Percentiles rank a stretch among this genome's conserved stretches.
phyloP scores from a whole-genome alignment of 192 early-diverging fungal species.

The Phycomyces nitens region DNA sequence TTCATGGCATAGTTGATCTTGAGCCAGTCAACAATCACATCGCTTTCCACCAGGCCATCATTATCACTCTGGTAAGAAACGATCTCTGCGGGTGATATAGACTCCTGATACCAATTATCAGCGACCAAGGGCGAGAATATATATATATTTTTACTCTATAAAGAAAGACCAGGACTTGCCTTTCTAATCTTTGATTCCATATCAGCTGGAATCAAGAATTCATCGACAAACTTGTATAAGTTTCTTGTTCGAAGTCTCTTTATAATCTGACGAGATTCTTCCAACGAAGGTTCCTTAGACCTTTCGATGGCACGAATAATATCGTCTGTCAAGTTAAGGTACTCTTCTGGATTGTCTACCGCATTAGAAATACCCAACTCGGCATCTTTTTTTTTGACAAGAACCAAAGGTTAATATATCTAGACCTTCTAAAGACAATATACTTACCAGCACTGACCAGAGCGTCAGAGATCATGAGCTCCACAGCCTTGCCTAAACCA shows the following conservation, averaged over 20 bases:
- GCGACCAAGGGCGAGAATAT: no score
- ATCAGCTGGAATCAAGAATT: constrained; percentile 56
- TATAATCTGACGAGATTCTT: constrained; percentile 65
- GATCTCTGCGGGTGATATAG: constrained; percentile 40
- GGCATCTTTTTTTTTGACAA: not conserved
- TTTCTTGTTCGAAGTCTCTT: constrained; percentile 73
- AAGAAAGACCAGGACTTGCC: not conserved
- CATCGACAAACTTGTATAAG: constrained; percentile 85
- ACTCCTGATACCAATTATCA: no score
- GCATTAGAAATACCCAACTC: constrained; percentile 55
- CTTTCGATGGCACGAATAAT: constrained; percentile 73
- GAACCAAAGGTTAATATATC: no score
- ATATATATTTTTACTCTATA: no score
- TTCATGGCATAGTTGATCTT: constrained; percentile 85
- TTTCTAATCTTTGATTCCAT: not conserved
- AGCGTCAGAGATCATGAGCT: constrained; percentile 89
- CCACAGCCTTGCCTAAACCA: constrained; percentile 57
- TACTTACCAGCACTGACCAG: constrained; percentile 64
- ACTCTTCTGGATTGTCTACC: constrained; percentile 62
- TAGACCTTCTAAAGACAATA: no score
- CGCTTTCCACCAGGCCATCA: constrained; percentile 60
- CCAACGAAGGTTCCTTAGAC: constrained; percentile 57
- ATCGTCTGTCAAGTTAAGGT: constrained; percentile 77
- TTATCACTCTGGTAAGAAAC: constrained; percentile 54
- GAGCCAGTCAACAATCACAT: constrained; percentile 71